A percentile compares a stretch with the other conserved stretches of the same genome.
Evolutionary conservation across 1,284 basidiomycete species (phyloP).

Genomic region (Cutaneotrichosporon curvatum): DNA sequence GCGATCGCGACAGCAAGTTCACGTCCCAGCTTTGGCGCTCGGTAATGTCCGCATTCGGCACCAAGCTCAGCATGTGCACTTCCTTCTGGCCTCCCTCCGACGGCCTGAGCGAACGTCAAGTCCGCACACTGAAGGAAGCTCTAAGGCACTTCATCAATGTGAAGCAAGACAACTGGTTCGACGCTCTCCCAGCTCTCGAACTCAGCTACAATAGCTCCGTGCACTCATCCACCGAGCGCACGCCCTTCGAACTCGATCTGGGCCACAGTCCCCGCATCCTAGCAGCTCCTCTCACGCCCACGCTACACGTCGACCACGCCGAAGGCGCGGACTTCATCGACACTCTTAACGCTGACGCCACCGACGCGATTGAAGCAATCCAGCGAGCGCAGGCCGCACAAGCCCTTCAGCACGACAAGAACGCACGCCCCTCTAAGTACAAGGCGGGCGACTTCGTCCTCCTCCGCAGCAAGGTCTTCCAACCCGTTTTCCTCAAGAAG

Average conservation of each 20-base stretch:
- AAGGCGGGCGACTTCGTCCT: too few relatives aligned
- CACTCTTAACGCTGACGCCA: too few relatives aligned
- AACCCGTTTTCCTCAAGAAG: too few relatives aligned
- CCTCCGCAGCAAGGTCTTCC: too few relatives aligned
- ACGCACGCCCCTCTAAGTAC: too few relatives aligned
- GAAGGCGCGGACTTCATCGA: too few relatives aligned
- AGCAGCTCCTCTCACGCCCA: neutral
- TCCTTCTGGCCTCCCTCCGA: constrained; percentile 28
- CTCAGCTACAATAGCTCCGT: constrained; percentile 50
- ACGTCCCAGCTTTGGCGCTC: constrained; percentile 13
- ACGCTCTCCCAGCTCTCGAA: constrained; percentile 24
- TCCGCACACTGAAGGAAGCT: constrained; percentile 23
- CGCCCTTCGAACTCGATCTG: constrained; percentile 48
- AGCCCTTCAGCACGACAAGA: too few relatives aligned
- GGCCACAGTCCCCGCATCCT: constrained; percentile 36
- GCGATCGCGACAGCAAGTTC: constrained; percentile 6
- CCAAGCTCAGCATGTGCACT: constrained; percentile 4
- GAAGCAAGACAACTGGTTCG: constrained; percentile 50
- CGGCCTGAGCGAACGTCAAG: constrained; percentile 23
- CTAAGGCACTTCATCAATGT: constrained; percentile 28
- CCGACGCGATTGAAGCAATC: too few relatives aligned
- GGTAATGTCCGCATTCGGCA: neutral
- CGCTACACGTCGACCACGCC: too few relatives aligned
- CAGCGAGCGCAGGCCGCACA: too few relatives aligned
- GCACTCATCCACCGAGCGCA: constrained; percentile 35